Conservation (phyloP, 306 rosid genomes). For the Acacia confusa region DNA sequence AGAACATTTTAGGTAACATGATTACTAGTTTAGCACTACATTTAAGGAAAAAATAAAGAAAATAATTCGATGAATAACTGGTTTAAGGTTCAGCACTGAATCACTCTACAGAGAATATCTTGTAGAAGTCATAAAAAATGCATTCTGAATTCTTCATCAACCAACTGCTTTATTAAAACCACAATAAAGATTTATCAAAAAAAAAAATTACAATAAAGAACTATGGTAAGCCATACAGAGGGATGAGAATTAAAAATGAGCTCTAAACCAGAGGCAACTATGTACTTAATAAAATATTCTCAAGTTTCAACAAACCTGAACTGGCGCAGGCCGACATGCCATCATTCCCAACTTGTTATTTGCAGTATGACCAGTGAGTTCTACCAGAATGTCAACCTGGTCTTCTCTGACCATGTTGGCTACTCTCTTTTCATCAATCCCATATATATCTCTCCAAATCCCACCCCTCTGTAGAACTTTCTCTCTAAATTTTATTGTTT, state of each 20-base stretch:
- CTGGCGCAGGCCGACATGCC: slow-evolving; percentile 98
- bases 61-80: slow-evolving; percentile 1
- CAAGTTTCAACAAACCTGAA: slow-evolving; percentile 45
- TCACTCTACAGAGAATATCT: background rate
- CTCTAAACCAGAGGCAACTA: background rate
- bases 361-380: slow-evolving; percentile 98
- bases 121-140: background rate
- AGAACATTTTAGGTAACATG: slow-evolving; percentile 3
- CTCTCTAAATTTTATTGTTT: slow-evolving; percentile 86
- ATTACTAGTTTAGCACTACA: slow-evolving; percentile 15
- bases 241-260: background rate
- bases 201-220: background rate
- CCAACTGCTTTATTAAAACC: slow-evolving; percentile 7
- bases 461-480: slow-evolving; percentile 86
- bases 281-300: background rate
- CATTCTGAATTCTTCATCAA: slow-evolving; percentile 4
- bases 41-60: background rate
- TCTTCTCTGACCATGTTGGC: slow-evolving; percentile 90
- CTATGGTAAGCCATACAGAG: background rate
- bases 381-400: slow-evolving; percentile 90
- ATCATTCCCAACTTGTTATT: slow-evolving; percentile 94
- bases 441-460: slow-evolving; percentile 90
- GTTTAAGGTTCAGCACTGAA: background rate
- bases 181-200: background rate
- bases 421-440: slow-evolving; percentile 91